A percentile compares a stretch with the other conserved stretches of the same genome.
phyloP scores from a whole-genome alignment of 441 rosid genomes.

The Capsella rubella region DNA sequence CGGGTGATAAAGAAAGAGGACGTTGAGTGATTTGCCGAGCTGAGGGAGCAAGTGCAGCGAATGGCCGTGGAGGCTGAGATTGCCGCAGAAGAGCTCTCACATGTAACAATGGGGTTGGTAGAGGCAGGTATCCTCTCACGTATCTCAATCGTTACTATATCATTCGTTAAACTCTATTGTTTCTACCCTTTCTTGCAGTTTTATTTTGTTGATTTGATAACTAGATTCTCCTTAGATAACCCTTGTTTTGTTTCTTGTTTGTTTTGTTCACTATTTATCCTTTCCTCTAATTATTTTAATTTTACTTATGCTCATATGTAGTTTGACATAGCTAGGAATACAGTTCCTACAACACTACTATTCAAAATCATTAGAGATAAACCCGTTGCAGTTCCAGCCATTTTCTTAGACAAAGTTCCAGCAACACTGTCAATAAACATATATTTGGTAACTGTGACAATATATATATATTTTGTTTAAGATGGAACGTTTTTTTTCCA shows the following conservation, averaged over 20 bases:
- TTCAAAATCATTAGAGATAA: background rate
- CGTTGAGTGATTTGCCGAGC: slow-evolving; percentile 37
- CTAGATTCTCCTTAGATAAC: background rate
- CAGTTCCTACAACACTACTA: background rate
- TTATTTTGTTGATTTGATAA: background rate
- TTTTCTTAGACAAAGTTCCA: no score
- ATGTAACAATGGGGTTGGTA: slow-evolving; percentile 27
- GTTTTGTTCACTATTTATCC: no score
- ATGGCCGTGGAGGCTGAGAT: slow-evolving; percentile 28
- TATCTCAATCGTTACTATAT: background rate
- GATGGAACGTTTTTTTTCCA: background rate
- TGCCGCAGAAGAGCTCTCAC: slow-evolving; percentile 21
- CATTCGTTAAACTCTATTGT: background rate
- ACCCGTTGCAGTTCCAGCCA: background rate
- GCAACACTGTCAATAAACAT: background rate
- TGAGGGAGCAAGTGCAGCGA: slow-evolving; percentile 33
- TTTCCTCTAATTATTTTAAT: background rate
- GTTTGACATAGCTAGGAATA: background rate
- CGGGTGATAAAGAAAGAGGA: slow-evolving; percentile 33
- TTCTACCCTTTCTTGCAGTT: background rate
- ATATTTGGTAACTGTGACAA: background rate
- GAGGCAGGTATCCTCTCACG: slow-evolving; percentile 27
- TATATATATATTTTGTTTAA: background rate
- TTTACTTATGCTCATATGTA: background rate
- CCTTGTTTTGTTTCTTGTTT: background rate